These are phyloP conservation scores for Termitomyces eurrhizus DNA, from an alignment of 768 basidiomycete species.

Conservation along the genomic window DNA sequence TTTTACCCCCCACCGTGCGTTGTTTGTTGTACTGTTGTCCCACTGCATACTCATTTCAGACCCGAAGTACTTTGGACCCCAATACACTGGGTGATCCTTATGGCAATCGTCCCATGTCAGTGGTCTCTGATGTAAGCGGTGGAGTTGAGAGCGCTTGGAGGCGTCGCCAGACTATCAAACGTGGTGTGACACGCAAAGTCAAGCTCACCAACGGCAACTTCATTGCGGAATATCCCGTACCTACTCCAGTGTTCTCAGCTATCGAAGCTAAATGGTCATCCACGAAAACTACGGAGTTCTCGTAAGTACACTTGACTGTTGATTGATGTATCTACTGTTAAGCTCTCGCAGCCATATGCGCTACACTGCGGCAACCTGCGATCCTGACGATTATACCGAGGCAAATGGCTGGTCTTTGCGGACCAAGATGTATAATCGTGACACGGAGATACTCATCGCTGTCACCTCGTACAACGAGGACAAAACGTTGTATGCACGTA, in stretches of 20 bases:
- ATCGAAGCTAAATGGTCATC: conserved; percentile 76
- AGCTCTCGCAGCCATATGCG: conserved; percentile 69
- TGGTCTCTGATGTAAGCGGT: conserved; percentile 49
- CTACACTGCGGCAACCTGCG: conserved; percentile 88
- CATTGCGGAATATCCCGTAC: conserved; percentile 86
- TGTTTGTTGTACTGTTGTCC: background rate
- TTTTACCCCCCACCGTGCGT: conserved; percentile 77
- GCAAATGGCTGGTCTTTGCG: conserved; percentile 84
- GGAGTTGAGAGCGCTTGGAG: conserved; percentile 60
- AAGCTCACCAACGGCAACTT: conserved; percentile 92
- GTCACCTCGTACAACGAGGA: conserved; percentile 94
- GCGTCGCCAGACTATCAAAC: conserved; percentile 87
- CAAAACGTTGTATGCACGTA: conserved; percentile 87
- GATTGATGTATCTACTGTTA: conserved; percentile 1
- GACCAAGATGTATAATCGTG: conserved; percentile 78
- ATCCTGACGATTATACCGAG: conserved; percentile 84
- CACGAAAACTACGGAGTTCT: conserved; percentile 83
- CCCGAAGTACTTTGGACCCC: conserved; percentile 46
- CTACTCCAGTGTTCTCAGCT: conserved; percentile 77
- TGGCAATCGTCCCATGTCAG: conserved; percentile 43
- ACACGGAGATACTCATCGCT: conserved; percentile 91
- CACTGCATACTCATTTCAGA: conserved; percentile 6
- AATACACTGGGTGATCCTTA: conserved; percentile 67
- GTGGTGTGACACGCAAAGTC: conserved; percentile 90
- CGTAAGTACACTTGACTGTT: conserved; percentile 45